A percentile compares a stretch with the other conserved stretches of the same genome.
phyloP scores from a whole-genome alignment of 1,284 basidiomycete species.

The Bjerkandera adusta region DNA sequence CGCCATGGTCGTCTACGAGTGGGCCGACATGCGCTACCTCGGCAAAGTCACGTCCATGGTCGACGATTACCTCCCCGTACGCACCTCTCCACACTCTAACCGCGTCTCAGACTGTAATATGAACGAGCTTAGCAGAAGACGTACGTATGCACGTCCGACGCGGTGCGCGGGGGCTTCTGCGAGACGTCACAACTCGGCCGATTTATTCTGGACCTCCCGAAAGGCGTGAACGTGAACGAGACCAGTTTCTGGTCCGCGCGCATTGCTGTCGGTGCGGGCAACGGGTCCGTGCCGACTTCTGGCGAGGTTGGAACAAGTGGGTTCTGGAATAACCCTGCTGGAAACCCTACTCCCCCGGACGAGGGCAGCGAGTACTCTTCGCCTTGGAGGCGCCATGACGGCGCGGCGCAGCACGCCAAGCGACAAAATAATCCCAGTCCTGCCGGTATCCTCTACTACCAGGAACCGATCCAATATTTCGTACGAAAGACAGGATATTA shows the following conservation, averaged over 20 bases:
- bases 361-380: conserved; percentile 40
- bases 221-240: conserved; percentile 55
- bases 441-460: conserved; percentile 49
- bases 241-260: conserved; percentile 82
- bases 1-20: conserved; percentile 95
- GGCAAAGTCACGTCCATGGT: conserved; percentile 65
- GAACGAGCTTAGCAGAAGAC: conserved; percentile 65
- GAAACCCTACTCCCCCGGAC: conserved; percentile 52
- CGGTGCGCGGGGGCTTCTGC: conserved; percentile 72
- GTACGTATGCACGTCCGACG: conserved; percentile 85
- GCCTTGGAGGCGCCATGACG: conserved; percentile 39
- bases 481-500: conserved; percentile 94
- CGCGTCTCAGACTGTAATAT: conserved; percentile 14
- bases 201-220: conserved; percentile 80
- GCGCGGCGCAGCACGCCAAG: conserved; percentile 26
- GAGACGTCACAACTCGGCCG: conserved; percentile 66
- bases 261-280: conserved; percentile 43
- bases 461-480: conserved; percentile 69
- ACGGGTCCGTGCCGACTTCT: conserved; percentile 12
- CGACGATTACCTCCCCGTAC: conserved; percentile 68
- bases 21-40: conserved; percentile 82
- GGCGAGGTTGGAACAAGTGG: conserved; percentile 28
- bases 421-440: conserved; percentile 43
- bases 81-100: conserved; percentile 25
- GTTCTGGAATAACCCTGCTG: conserved; percentile 60